A percentile compares a stretch with the other conserved stretches of the same genome.
These are phyloP conservation scores for Ramularia endophylla DNA, from an alignment of 2,329 filamentous ascomycete species.

Conservation along the genomic window DNA sequence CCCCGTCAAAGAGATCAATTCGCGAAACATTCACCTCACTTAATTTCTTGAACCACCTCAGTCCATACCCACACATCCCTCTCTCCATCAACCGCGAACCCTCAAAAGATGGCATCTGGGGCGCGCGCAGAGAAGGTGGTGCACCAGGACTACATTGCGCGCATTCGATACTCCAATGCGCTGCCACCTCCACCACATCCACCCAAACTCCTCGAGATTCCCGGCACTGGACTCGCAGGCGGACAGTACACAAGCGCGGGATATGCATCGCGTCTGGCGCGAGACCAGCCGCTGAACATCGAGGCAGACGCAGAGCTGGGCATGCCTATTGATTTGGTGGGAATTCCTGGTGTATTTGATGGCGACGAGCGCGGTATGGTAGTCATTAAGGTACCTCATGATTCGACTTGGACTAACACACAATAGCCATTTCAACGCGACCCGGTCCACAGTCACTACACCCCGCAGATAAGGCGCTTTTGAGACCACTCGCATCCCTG, in stretches of 20 bases:
- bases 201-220: slow-evolving; percentile 94
- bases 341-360: slow-evolving; percentile 90
- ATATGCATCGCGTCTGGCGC: slow-evolving; percentile 81
- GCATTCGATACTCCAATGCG: slow-evolving; percentile 91
- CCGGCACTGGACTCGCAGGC: slow-evolving; percentile 80
- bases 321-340: slow-evolving; percentile 93
- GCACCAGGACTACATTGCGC: slow-evolving; percentile 96
- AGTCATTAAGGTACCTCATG: no score
- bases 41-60: no score
- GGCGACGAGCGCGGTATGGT: slow-evolving; percentile 94
- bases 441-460: slow-evolving; percentile 66
- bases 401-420: slow-evolving; percentile 9
- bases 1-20: no score
- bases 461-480: slow-evolving; percentile 74
- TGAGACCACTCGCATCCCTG: slow-evolving; percentile 76
- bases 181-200: slow-evolving; percentile 90
- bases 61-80: background rate
- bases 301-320: slow-evolving; percentile 96
- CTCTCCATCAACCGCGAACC: background rate
- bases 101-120: slow-evolving; percentile 20
- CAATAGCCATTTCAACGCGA: slow-evolving; percentile 54
- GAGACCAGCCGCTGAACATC: slow-evolving; percentile 91
- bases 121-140: slow-evolving; percentile 37
- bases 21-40: no score
- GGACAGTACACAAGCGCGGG: slow-evolving; percentile 85